phyloP scores from a whole-genome alignment of 345 rosid species.

The Moricandia moricandioides region DNA sequence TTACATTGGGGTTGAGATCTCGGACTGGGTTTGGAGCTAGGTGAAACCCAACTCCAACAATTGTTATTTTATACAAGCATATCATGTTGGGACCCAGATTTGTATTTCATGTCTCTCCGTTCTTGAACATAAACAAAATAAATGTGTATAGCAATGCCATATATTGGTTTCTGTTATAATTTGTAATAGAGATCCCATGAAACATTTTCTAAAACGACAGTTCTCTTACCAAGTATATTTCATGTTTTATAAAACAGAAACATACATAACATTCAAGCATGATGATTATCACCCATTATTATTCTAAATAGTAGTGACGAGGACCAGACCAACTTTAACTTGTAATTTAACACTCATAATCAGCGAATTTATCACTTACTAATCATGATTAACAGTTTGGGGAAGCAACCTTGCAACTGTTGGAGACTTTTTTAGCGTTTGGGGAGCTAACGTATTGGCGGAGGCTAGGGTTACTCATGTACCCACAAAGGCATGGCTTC shows the following conservation, averaged over 20 bases:
- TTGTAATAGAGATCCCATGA: neutral
- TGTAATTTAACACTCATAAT: conserved; percentile 11
- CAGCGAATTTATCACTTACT: conserved; percentile 3
- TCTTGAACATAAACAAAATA: neutral
- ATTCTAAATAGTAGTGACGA: neutral
- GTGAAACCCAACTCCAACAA: too few species aligned
- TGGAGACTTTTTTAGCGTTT: conserved; percentile 40
- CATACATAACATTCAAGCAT: conserved; percentile 7
- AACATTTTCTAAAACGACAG: neutral
- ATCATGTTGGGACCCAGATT: too few species aligned
- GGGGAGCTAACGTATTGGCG: conserved; percentile 46
- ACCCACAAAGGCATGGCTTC: conserved; percentile 66
- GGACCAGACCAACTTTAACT: neutral
- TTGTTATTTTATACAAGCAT: neutral
- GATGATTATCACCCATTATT: conserved; percentile 10
- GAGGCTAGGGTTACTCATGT: conserved; percentile 49
- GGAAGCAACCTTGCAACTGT: conserved; percentile 41
- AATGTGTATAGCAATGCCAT: neutral
- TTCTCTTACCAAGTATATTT: neutral
- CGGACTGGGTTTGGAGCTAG: too few species aligned
- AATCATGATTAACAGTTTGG: conserved; percentile 45
- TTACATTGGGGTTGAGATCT: too few species aligned
- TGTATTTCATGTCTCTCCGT: neutral
- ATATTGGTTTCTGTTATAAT: too few species aligned
- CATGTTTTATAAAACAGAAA: conserved; percentile 8